Percentiles rank a stretch among this genome's conserved stretches.
These are phyloP conservation scores for Celoporthe dispersa DNA, from an alignment of 2,329 filamentous ascomycete genomes.

Conservation along the genomic window DNA sequence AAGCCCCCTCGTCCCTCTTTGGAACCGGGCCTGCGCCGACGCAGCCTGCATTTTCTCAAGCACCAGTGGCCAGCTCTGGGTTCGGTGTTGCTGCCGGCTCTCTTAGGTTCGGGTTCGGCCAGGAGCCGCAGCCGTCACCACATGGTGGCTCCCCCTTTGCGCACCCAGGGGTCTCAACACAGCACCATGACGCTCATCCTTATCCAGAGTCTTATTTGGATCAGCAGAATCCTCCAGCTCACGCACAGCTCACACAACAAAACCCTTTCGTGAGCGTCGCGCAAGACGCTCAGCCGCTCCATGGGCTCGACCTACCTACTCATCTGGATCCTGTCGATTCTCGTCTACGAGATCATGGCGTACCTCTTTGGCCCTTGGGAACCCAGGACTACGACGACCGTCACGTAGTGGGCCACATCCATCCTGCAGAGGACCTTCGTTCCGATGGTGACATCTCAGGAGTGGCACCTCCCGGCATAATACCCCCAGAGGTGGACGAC, in stretches of 20 bases:
- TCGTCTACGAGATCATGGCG: slow-evolving; percentile 24
- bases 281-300: slow-evolving; percentile 37
- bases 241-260: slow-evolving; percentile 8
- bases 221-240: slow-evolving; percentile 15
- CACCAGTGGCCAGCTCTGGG: background rate
- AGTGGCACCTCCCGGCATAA: slow-evolving; percentile 20
- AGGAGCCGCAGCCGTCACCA: slow-evolving; percentile 18
- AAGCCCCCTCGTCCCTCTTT: background rate
- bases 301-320: slow-evolving; percentile 32
- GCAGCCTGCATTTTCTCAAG: slow-evolving; percentile 15
- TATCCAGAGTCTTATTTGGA: slow-evolving; percentile 21
- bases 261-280: slow-evolving; percentile 28
- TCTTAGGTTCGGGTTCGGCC: slow-evolving; percentile 27
- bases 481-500: slow-evolving; percentile 28
- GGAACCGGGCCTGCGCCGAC: slow-evolving; percentile 8
- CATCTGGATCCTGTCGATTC: background rate
- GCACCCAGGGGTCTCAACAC: slow-evolving; percentile 1
- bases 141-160: slow-evolving; percentile 13
- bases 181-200: slow-evolving; percentile 5
- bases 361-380: slow-evolving; percentile 27
- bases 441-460: slow-evolving; percentile 15
- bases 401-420: slow-evolving; percentile 20
- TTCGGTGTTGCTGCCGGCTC: slow-evolving; percentile 18
- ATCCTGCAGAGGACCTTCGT: slow-evolving; percentile 21
- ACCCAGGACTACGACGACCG: slow-evolving; percentile 19